Base-by-base conservation (phyloP, 148 eudicot species). In the Amaranthus palmeri region DNA sequence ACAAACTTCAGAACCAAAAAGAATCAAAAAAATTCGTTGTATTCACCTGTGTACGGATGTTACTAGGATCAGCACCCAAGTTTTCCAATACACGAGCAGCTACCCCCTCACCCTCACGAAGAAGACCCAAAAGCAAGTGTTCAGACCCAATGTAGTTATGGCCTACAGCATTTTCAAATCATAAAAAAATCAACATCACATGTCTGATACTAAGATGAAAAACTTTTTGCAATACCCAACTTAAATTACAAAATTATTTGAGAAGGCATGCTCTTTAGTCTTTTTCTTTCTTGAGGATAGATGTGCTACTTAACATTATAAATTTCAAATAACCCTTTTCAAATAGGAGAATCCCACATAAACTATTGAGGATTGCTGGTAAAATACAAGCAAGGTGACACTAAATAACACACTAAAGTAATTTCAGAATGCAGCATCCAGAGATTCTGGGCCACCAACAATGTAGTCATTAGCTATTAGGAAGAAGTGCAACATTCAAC, bases 41-140 rank as follows among this genome's bases (percentile, higher is more conserved):
- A 45, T 76, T 77, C 54, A 83, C 98, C 92, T 91, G 96, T 70
- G 96, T 87, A 56, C 98, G 89, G 66, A 93, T 89, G 73, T 85
- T 91, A 49, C 85, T 86, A 2, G 96, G 91, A 72, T 93, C 98
- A 77, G 92, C 98, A 63, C 97, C 97, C 81, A 93, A 72, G 67
- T 86, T 93, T 76, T 93, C 97, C 14, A 93, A 86, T 64, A 91
- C 92, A 73, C 91, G 90, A 43, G 91, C 93, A 68, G 96, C 97
- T 54, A 91, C 98, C 74, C 97, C 97, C 75, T 93, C 98, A 69
- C 97, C 98, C 83, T 91, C 98, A 61, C 96, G 86, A 78, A 93
- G 98, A 85, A 91, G 83, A 51, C 91, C 98, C 81, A 93, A 79
- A 61, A 93, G 88, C 85, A 93, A 85, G 81, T 93, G 98, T 73